Percentiles rank a stretch among this genome's conserved stretches.
Conservation (phyloP, 2,329 filamentous ascomycete species). For the Plectosphaerella sp. region DNA sequence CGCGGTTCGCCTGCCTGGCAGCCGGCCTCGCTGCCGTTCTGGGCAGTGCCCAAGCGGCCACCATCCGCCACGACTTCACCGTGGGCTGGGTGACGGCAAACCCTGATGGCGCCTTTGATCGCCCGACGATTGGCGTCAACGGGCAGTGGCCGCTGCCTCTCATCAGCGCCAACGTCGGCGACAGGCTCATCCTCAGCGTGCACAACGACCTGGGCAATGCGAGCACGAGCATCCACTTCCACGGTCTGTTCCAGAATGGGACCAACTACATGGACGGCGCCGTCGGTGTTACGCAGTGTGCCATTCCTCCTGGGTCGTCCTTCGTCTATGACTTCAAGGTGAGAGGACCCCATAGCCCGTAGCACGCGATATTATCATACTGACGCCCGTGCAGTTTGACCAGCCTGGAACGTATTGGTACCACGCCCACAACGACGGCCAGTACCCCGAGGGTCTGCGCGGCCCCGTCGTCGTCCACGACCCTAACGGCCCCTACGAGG, state of each 20-base stretch:
- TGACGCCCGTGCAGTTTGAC: conserved; percentile 5
- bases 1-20: neutral
- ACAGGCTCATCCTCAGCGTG: conserved; percentile 44
- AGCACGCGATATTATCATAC: neutral
- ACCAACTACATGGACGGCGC: conserved; percentile 59
- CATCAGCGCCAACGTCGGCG: conserved; percentile 51
- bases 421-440: conserved; percentile 40
- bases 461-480: conserved; percentile 53
- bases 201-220: conserved; percentile 46
- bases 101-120: conserved; percentile 52
- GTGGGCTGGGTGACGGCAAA: conserved; percentile 57
- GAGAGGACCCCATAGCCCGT: conserved; percentile 7
- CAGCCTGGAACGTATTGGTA: conserved; percentile 49
- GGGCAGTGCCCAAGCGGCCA: conserved; percentile 17
- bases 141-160: conserved; percentile 59
- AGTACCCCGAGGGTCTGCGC: conserved; percentile 56
- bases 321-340: conserved; percentile 57
- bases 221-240: conserved; percentile 52
- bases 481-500: conserved; percentile 39
- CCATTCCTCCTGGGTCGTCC: conserved; percentile 57
- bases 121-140: conserved; percentile 62
- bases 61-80: conserved; percentile 53
- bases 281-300: conserved; percentile 51
- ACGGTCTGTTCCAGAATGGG: conserved; percentile 57
- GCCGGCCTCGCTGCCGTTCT: neutral